Conservation (phyloP, 768 basidiomycete species). For the Saitozyma sp. region DNA sequence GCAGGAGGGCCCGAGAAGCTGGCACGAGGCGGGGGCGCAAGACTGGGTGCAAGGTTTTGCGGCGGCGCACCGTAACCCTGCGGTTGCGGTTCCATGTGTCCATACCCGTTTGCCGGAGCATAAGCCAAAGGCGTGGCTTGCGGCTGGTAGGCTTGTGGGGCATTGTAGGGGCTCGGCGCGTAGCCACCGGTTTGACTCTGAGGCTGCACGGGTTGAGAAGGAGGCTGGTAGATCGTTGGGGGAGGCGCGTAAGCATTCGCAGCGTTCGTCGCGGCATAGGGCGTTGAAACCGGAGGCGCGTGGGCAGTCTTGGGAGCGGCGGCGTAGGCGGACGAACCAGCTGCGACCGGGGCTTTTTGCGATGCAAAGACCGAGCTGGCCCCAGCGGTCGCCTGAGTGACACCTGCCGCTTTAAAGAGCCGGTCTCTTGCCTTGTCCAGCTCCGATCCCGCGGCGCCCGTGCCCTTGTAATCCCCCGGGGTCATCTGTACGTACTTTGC, state of each 20-base stretch:
- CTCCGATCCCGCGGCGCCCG: slow-evolving; percentile 52
- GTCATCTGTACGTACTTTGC: slow-evolving; percentile 74
- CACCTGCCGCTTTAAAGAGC: slow-evolving; percentile 30
- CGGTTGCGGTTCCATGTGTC: slow-evolving; percentile 20
- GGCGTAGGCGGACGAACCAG: slow-evolving; percentile 4
- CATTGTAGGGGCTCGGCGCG: slow-evolving; percentile 5
- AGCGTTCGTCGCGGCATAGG: background rate
- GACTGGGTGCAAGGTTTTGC: slow-evolving; percentile 25
- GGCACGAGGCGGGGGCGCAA: slow-evolving; percentile 53
- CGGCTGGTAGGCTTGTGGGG: slow-evolving; percentile 7
- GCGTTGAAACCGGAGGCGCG: background rate
- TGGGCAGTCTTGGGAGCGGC: background rate
- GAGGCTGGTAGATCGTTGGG: slow-evolving; percentile 9
- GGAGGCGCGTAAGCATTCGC: background rate
- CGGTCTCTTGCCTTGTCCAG: slow-evolving; percentile 47
- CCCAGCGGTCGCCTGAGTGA: background rate
- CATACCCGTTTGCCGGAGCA: slow-evolving; percentile 42
- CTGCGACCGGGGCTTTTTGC: background rate
- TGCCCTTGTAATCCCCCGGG: slow-evolving; percentile 73
- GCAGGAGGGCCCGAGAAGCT: slow-evolving; percentile 57
- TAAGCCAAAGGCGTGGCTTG: slow-evolving; percentile 20
- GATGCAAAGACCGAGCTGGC: too few species aligned
- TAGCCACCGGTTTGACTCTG: slow-evolving; percentile 2
- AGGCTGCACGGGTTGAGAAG: slow-evolving; percentile 10
- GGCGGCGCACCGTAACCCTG: slow-evolving; percentile 16